Percentiles rank a stretch among this genome's conserved stretches.
Conservation (phyloP, 805 yeast species). For the Wickerhamomyces rabaulensis region DNA sequence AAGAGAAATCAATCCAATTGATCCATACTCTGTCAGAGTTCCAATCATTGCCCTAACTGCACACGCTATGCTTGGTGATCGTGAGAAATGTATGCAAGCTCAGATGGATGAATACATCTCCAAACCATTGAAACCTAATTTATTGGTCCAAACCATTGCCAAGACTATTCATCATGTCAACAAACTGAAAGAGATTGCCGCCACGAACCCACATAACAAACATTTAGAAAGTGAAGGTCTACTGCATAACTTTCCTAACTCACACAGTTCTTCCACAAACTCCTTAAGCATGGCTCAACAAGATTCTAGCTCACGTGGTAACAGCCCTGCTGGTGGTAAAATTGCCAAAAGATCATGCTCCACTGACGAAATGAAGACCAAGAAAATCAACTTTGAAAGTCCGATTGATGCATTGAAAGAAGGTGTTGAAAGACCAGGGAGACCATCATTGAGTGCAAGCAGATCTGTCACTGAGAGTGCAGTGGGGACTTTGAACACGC, state of each 20-base stretch:
- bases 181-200: conserved; percentile 51
- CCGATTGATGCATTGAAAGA: background rate
- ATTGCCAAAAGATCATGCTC: conserved; percentile 7
- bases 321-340: conserved; percentile 4
- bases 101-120: conserved; percentile 90
- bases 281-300: background rate
- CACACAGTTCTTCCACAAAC: conserved; percentile 8
- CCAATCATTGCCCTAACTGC: conserved; percentile 91
- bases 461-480: conserved; percentile 14
- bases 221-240: conserved; percentile 16
- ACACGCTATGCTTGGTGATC: conserved; percentile 90
- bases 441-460: conserved; percentile 5
- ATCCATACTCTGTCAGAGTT: conserved; percentile 64
- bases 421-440: background rate
- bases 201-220: conserved; percentile 16
- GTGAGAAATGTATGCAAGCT: conserved; percentile 78
- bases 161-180: conserved; percentile 71
- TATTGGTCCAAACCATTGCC: conserved; percentile 75
- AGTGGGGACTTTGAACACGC: conserved; percentile 8
- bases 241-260: conserved; percentile 2
- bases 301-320: background rate
- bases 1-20: conserved; percentile 68
- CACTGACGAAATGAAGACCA: conserved; percentile 7
- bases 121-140: conserved; percentile 76
- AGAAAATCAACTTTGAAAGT: background rate